Evolutionary conservation across 2,329 filamentous ascomycete genomes (phyloP).

Genomic region (Botryosphaeria dothidea): DNA sequence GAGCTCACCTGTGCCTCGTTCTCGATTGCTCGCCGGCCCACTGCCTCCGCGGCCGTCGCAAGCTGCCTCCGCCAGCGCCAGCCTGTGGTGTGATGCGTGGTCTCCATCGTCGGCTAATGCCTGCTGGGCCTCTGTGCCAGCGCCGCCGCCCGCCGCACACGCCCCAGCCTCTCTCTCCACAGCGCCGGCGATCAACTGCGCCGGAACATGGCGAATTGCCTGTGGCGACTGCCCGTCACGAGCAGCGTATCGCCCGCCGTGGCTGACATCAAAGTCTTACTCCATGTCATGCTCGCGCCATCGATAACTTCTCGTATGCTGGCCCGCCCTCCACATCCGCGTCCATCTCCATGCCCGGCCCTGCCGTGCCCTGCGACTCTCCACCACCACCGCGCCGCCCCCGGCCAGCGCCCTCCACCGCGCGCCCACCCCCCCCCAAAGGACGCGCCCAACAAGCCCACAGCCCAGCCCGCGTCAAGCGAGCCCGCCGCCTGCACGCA

Average conservation of each 20-base stretch:
- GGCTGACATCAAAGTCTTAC: slow-evolving; percentile 18
- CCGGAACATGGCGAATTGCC: slow-evolving; percentile 19
- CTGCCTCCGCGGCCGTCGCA: neutral
- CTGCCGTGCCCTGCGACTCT: neutral
- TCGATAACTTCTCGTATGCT: slow-evolving; percentile 6
- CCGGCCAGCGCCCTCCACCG: neutral
- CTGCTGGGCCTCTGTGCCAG: neutral
- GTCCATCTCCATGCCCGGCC: neutral
- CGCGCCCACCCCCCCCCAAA: neutral
- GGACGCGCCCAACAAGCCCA: neutral
- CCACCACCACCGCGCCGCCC: neutral
- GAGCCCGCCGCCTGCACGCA: slow-evolving; percentile 2
- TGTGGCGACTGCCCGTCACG: slow-evolving; percentile 16
- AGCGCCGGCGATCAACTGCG: slow-evolving; percentile 8
- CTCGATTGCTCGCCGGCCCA: slow-evolving; percentile 13
- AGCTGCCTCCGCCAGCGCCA: neutral
- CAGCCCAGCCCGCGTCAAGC: slow-evolving; percentile 12
- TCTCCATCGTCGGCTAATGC: slow-evolving; percentile 14
- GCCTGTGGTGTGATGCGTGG: slow-evolving; percentile 16
- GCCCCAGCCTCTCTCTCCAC: slow-evolving; percentile 1
- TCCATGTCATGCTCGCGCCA: slow-evolving; percentile 12
- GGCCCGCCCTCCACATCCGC: neutral
- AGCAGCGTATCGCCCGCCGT: slow-evolving; percentile 8
- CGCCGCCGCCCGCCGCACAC: neutral
- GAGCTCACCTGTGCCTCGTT: slow-evolving; percentile 5